These are phyloP conservation scores for Dysphania ambrosioides DNA, from an alignment of 148 eudicot genomes.

Conservation along the genomic window DNA sequence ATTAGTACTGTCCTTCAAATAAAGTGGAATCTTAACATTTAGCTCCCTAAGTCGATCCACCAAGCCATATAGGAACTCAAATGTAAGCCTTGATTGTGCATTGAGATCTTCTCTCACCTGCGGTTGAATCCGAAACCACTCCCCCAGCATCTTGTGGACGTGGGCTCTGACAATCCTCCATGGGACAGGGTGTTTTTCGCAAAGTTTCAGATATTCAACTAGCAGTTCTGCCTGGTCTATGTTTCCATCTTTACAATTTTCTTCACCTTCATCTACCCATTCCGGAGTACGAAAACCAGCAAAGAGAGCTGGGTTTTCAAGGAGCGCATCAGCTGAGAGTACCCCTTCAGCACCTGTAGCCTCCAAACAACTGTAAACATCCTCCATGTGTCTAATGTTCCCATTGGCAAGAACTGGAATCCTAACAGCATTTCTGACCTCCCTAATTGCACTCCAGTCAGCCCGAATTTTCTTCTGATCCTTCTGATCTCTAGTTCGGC, in stretches of 20 bases:
- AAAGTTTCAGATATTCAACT: slow-evolving; percentile 71
- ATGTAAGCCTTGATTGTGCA: slow-evolving; percentile 56
- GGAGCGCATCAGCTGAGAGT: slow-evolving; percentile 91
- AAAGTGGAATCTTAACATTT: slow-evolving; percentile 62
- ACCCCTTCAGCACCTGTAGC: slow-evolving; percentile 84
- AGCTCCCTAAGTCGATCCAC: slow-evolving; percentile 63
- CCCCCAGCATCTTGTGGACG: slow-evolving; percentile 88
- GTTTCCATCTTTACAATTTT: slow-evolving; percentile 32
- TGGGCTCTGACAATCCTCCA: slow-evolving; percentile 94
- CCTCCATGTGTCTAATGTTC: slow-evolving; percentile 81
- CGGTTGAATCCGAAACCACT: slow-evolving; percentile 83
- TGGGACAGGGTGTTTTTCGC: slow-evolving; percentile 86
- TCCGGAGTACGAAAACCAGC: slow-evolving; percentile 85
- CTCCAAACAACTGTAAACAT: slow-evolving; percentile 62
- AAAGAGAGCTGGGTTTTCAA: slow-evolving; percentile 93
- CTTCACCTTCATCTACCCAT: slow-evolving; percentile 60
- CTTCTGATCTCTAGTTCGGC: slow-evolving; percentile 93
- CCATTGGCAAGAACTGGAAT: slow-evolving; percentile 96
- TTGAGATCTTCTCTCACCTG: slow-evolving; percentile 74
- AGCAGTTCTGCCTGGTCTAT: slow-evolving; percentile 71
- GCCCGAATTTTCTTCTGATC: slow-evolving; percentile 84
- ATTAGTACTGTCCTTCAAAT: slow-evolving; percentile 29
- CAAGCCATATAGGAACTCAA: slow-evolving; percentile 65
- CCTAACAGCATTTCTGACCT: slow-evolving; percentile 63
- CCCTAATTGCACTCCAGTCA: slow-evolving; percentile 63